Evolutionary conservation across 352 stramenopile genomes (phyloP).

Genomic region (Pilasporangium apinafurcum): DNA sequence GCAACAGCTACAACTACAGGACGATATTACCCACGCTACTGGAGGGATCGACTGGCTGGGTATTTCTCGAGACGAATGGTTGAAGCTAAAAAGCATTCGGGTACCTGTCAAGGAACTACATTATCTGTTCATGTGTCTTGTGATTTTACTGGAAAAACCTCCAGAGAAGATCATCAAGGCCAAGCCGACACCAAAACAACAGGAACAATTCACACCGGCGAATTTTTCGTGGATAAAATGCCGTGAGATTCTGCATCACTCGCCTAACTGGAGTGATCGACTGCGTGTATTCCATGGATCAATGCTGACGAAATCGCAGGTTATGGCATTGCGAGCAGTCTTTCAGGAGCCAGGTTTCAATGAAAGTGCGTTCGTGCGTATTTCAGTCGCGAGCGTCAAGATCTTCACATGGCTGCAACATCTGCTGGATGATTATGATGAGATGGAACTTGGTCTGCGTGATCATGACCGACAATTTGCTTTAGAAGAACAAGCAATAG

Average conservation of each 20-base stretch:
- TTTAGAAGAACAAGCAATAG: neutral
- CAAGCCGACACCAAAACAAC: constrained; percentile 28
- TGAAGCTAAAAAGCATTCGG: constrained; percentile 55
- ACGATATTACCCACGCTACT: constrained; percentile 11
- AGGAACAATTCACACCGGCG: constrained; percentile 44
- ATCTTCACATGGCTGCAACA: constrained; percentile 56
- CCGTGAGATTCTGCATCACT: constrained; percentile 51
- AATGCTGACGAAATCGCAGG: constrained; percentile 36
- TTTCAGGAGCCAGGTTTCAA: constrained; percentile 57
- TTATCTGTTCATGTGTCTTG: constrained; percentile 73
- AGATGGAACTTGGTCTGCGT: constrained; percentile 38
- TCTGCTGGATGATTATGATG: constrained; percentile 52
- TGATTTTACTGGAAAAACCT: constrained; percentile 55
- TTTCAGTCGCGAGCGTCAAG: constrained; percentile 50
- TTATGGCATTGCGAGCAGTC: constrained; percentile 39
- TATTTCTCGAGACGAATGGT: constrained; percentile 62
- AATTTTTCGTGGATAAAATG: constrained; percentile 62
- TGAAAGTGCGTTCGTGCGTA: constrained; percentile 41
- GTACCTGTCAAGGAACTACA: constrained; percentile 66
- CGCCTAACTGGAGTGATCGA: constrained; percentile 29
- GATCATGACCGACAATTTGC: neutral
- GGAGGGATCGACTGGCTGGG: constrained; percentile 50
- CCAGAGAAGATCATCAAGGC: constrained; percentile 24
- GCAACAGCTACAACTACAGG: constrained; percentile 3
- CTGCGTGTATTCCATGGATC: constrained; percentile 29